Base-by-base conservation (phyloP, 2,329 filamentous ascomycete species). In the Ascochyta clinopodiicola region DNA sequence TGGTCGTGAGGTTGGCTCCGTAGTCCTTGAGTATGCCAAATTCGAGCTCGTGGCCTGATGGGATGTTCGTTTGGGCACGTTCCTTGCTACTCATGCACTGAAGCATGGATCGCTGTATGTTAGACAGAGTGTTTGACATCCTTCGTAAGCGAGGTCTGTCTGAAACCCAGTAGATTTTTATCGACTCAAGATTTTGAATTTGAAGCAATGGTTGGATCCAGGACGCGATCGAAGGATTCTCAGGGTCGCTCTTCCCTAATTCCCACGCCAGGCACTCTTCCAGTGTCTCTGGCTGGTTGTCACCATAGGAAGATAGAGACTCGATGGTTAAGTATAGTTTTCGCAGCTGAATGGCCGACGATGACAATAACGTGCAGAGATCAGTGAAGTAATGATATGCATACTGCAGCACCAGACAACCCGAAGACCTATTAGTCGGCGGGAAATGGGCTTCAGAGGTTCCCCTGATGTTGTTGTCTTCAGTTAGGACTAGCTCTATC, bases 371-470 rank as follows among this genome's bases (percentile, higher is more conserved):
- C 3, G 40, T 56, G 46, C 66, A 69, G 2, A 70, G 61, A 27
- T 67, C 56, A 7, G 55, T 58, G 36, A 66, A 69, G 45, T 62
- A 61, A 24, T 63, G 53, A 27, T 65, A 68, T 24, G 57, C 59
- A 49, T 61, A 60, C 22, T 61, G 60, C 32, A 70, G 46, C 17
- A 59, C 61, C 9, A 57, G 32, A 22, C 50, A 65, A 38, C 61
- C 61, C 7, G 61, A 64, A 17, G 60, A 63, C 40, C 59, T 51
- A 17, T 51, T 56, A 15, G 48, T 43, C n/a, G 49, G 39, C 17
- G 64, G 64, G 44, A 54, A 61, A 44, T 63, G 57, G 21, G 58
- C 61, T 36, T 51, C 40, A 6, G 44, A 31, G 2, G 54, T 63
- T 7, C 57, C 59, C 13, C 56, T 59, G 44, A 63, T 59, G 13